phyloP scores from a whole-genome alignment of 805 yeast genomes.

The Wickerhamomyces rabaulensis region DNA sequence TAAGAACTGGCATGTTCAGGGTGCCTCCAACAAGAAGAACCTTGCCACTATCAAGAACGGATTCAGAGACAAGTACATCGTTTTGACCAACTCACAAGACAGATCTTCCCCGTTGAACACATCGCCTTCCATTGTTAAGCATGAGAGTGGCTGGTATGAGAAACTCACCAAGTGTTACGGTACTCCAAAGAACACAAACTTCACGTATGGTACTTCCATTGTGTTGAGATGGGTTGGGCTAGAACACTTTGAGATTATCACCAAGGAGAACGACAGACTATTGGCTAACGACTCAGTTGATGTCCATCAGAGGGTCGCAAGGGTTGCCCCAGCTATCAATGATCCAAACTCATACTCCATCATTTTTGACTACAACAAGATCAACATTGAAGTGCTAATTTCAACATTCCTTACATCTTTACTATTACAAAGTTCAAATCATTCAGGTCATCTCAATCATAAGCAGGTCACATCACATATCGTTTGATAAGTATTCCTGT shows the following conservation, averaged over 20 bases:
- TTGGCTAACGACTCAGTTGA: background rate
- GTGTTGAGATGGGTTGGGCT: constrained; percentile 20
- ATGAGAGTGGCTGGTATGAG: constrained; percentile 4
- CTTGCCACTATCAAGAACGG: constrained; percentile 16
- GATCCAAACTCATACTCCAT: constrained; percentile 9
- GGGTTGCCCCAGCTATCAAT: constrained; percentile 15
- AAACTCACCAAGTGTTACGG: background rate
- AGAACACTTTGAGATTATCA: constrained; percentile 17
- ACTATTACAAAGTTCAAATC: constrained; percentile 4
- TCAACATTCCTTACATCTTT: constrained; percentile 18
- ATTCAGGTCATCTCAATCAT: constrained; percentile 5
- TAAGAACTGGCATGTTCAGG: constrained; percentile 15
- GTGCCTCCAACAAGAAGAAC: constrained; percentile 3
- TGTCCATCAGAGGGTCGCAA: constrained; percentile 9
- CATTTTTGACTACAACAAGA: constrained; percentile 16
- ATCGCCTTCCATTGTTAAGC: constrained; percentile 15
- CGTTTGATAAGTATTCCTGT: background rate
- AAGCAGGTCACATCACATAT: background rate
- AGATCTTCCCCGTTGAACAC: constrained; percentile 15
- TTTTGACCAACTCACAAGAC: constrained; percentile 6
- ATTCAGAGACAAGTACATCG: constrained; percentile 14
- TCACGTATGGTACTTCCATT: constrained; percentile 14
- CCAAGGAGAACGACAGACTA: constrained; percentile 2
- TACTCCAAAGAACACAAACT: constrained; percentile 6
- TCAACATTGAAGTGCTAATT: constrained; percentile 20